Evolutionary conservation across 768 basidiomycete genomes (phyloP).

Genomic region (Aureoboletus auriporus): DNA sequence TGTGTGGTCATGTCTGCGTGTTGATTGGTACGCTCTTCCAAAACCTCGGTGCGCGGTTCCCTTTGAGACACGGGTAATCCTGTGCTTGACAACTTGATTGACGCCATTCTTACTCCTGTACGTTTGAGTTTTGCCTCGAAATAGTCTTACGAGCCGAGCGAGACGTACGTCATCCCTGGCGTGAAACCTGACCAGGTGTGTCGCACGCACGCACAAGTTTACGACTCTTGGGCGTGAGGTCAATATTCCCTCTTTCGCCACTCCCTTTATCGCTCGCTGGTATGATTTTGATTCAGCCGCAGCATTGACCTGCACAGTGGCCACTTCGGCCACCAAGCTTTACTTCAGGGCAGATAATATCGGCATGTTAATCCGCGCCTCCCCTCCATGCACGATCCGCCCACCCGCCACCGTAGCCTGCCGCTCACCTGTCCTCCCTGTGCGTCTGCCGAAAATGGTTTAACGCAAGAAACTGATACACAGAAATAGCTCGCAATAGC

Average conservation of each 20-base stretch:
- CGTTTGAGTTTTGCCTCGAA: conserved; percentile 24
- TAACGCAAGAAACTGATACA: conserved; percentile 5
- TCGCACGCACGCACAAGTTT: conserved; percentile 8
- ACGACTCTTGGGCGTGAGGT: conserved; percentile 16
- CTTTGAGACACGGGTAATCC: conserved; percentile 6
- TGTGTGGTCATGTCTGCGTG: conserved; percentile 11
- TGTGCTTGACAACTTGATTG: conserved; percentile 13
- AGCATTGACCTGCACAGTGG: conserved; percentile 5
- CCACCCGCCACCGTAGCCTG: conserved; percentile 18
- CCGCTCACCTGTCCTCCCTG: conserved; percentile 14
- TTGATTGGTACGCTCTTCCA: conserved; percentile 8
- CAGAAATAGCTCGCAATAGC: conserved; percentile 22
- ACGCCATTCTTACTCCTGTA: conserved; percentile 6
- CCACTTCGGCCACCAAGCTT: conserved; percentile 10
- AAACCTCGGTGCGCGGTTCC: conserved; percentile 1
- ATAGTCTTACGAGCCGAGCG: conserved; percentile 11
- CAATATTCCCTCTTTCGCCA: conserved; percentile 8
- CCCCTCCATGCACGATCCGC: conserved; percentile 15
- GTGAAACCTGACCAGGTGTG: conserved; percentile 5
- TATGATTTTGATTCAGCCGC: conserved; percentile 14
- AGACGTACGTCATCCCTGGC: conserved; percentile 28
- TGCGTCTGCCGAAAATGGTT: conserved; percentile 22
- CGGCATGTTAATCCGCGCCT: conserved; percentile 18
- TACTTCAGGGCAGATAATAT: conserved; percentile 10
- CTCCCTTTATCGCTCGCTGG: conserved; percentile 8